Conservation (phyloP, 2,329 filamentous ascomycete genomes). For the Hypoxylon sp. region DNA sequence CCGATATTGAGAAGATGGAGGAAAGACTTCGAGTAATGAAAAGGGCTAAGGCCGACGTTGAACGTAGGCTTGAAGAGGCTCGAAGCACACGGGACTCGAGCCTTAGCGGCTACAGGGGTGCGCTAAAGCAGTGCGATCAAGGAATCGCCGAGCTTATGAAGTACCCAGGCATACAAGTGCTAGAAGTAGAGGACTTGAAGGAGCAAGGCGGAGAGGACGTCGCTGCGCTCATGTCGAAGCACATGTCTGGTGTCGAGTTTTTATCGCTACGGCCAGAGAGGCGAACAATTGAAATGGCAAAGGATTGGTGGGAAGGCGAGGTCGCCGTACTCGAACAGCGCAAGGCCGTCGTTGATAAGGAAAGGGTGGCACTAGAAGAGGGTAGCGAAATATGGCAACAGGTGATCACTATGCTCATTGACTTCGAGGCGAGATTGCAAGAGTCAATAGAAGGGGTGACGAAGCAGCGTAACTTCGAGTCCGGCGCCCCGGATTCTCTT, state of each 20-base stretch:
- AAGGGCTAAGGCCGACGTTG: conserved; percentile 71
- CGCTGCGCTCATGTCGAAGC: conserved; percentile 42
- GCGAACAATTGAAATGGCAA: conserved; percentile 79
- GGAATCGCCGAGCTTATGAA: conserved; percentile 73
- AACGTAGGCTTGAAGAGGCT: conserved; percentile 72
- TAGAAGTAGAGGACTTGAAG: conserved; percentile 64
- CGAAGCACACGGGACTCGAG: conserved; percentile 78
- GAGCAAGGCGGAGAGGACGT: conserved; percentile 39
- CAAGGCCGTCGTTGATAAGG: conserved; percentile 70
- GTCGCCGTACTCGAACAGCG: conserved; percentile 68
- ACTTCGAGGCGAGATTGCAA: conserved; percentile 70
- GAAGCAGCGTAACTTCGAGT: conserved; percentile 47
- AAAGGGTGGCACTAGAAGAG: conserved; percentile 76
- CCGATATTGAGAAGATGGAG: conserved; percentile 77
- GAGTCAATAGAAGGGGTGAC: conserved; percentile 39
- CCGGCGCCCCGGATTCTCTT: conserved; percentile 56
- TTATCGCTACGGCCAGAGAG: conserved; percentile 73
- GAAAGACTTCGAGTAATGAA: conserved; percentile 74
- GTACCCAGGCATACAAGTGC: conserved; percentile 68
- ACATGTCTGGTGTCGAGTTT: conserved; percentile 67
- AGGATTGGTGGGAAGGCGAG: conserved; percentile 78
- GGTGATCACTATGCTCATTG: conserved; percentile 70
- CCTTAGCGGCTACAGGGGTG: conserved; percentile 79
- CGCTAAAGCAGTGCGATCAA: conserved; percentile 75
- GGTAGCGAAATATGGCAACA: conserved; percentile 78